Evolutionary conservation across 371 early-diverging fungal genomes (phyloP), one percentile per base, ranked within the genome.

Genomic region (Fennellomyces sp.): DNA sequence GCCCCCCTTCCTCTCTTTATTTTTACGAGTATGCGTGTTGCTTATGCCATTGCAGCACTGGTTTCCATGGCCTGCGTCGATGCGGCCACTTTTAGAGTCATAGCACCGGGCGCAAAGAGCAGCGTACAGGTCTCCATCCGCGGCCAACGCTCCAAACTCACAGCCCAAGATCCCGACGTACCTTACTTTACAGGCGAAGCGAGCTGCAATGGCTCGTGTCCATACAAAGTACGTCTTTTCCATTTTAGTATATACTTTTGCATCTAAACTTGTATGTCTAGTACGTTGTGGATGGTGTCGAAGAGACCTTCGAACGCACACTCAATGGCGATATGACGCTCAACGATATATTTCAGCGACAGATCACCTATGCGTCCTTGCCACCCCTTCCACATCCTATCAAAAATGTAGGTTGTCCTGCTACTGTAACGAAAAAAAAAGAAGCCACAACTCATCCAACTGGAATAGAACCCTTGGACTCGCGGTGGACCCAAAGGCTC

Each of bases 361-460:
- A 78, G 36, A 57, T 82, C 27, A 81, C 82, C 15, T 84, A 84
- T 33, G 82, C 82, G 27, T 67, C 82, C 54, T 68, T 84, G 12
- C 82, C 81, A 31, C 67, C 73, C 50, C 68, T 84, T 26, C 82
- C 82, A 11, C 76, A 71, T 63, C 84, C 84, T 25, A 78, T 78
- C 55, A 60, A 61, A 57, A 58, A 63, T 17, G 45, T 45, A 21
- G 23, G 45, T 12, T n/a, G n/a, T n/a, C n/a, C n/a, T n/a, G n/a
- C n/a, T n/a, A n/a, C n/a, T n/a, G n/a, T n/a, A n/a, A n/a, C n/a
- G n/a, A n/a, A n/a, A n/a, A n/a, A n/a, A 45, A 45, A 45, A 45
- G 19, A 5, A 27, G 17, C 39, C 0, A 27, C 4, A 45, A 17
- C 23, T 21, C 4, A 1, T 12, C 4, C 0, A 15, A 5, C 6